Base-by-base conservation (phyloP, 169 alveolate species). In the Babesia divergens region DNA sequence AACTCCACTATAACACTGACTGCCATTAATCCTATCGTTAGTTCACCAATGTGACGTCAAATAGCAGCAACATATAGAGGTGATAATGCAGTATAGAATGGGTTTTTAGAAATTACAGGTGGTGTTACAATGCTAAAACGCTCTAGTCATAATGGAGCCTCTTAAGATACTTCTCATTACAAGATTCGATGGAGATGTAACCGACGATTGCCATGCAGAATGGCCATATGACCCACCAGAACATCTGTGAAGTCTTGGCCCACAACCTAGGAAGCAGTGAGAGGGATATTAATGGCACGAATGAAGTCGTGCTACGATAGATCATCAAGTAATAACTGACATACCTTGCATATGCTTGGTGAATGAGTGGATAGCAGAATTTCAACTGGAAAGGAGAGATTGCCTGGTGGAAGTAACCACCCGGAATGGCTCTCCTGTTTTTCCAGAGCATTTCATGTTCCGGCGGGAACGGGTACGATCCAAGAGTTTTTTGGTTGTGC, bases 401-500 rank as follows among this genome's bases (percentile, higher is more conserved):
- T 18, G 93, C 87, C 68, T 91, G 95, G 72, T 88, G 93, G 64
- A 84, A 83, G 70, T 82, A 91, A 18, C 94, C 94, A 2, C 95
- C 95, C 59, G 81, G 90, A 29, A 90, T 90, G 26, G 79, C 80
- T 70, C 89, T 83, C 74, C 95, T 84, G 68, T 91, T 90, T 65
- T 84, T 87, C 95, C 95, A 91, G 68, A 90, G 84, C 93, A 91
- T 74, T 70, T 89, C 94, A 28, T 83, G 91, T 62, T 91, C 95
- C 22, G 95, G 95, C 32, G 95, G 92, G 34, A 88, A 71, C 35
- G 95, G 95, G 68, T 91, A 91, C 24, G 89, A 69, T 6, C 95
- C 95, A 49, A 91, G 86, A 9, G 94, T 91, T 26, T 86, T 89
- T 47, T 85, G 94, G 37, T 90, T 66, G 59, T 71, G 84, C 72